Evolutionary conservation across 2,329 filamentous ascomycete species (phyloP).

Genomic region (Epichloe coenophiala): DNA sequence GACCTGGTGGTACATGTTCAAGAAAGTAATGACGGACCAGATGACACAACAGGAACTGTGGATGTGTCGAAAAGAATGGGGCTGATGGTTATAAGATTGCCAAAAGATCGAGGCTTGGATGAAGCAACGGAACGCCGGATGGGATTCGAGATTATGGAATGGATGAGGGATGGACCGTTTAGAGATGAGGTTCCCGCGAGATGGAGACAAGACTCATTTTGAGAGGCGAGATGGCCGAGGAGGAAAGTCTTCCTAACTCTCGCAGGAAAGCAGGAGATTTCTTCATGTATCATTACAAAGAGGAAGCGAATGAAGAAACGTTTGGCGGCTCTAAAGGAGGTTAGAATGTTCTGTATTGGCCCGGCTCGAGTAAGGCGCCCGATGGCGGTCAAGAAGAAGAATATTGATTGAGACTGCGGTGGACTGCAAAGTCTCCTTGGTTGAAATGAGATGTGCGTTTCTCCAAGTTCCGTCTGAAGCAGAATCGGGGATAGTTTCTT

Average conservation of each 20-base stretch:
- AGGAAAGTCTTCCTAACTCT: not conserved
- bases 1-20: slow-evolving; percentile 64
- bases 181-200: slow-evolving; percentile 14
- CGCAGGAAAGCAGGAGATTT: no score
- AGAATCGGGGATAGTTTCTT: no score
- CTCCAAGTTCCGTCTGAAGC: not conserved
- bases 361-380: no score
- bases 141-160: slow-evolving; percentile 81
- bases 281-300: no score
- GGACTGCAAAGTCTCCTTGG: no score
- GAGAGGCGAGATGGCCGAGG: not conserved
- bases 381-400: no score
- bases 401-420: no score
- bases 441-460: not conserved
- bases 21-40: slow-evolving; percentile 18
- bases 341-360: no score
- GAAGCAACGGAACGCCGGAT: slow-evolving; percentile 61
- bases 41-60: slow-evolving; percentile 32
- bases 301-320: no score
- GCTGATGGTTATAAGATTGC: slow-evolving; percentile 41
- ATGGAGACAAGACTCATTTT: slow-evolving; percentile 8
- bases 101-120: slow-evolving; percentile 34
- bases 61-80: slow-evolving; percentile 40
- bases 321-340: no score
- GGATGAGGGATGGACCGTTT: slow-evolving; percentile 42